Percentiles rank a stretch among this genome's conserved stretches.
These are phyloP conservation scores for Endocalyx cinctus DNA, from an alignment of 2,329 filamentous ascomycete species.

Conservation along the genomic window DNA sequence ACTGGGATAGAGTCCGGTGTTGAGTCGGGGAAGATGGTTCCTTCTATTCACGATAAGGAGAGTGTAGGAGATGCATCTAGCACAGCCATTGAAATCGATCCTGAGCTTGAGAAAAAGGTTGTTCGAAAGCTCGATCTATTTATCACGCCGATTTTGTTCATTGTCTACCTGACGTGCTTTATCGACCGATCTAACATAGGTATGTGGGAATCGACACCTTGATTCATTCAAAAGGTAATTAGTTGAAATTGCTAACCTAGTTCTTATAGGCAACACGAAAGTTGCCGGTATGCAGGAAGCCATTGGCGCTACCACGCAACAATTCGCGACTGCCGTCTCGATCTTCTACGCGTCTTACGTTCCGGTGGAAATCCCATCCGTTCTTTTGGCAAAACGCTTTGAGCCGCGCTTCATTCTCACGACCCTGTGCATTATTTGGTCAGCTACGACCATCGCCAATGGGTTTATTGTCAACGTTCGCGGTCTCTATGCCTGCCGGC, in stretches of 20 bases:
- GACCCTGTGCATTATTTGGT: not conserved
- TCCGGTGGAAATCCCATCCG: not conserved
- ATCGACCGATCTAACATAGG: not conserved
- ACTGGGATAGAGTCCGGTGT: too few relatives aligned
- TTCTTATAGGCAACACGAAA: not conserved
- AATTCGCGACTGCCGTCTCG: not conserved
- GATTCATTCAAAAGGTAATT: not conserved
- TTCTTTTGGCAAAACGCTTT: not conserved
- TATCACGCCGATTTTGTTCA: not conserved
- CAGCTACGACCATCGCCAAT: not conserved
- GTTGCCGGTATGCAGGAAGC: not conserved
- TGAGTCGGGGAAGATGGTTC: too few relatives aligned
- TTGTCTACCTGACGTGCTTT: slow-evolving; percentile 1
- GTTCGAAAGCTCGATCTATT: slow-evolving; percentile 1
- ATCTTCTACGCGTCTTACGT: slow-evolving; percentile 1
- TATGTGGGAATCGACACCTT: not conserved
- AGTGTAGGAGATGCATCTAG: too few relatives aligned
- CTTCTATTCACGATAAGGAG: too few relatives aligned
- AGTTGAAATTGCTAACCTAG: too few relatives aligned
- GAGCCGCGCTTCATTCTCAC: not conserved
- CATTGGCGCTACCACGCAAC: not conserved
- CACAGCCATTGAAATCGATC: too few relatives aligned
- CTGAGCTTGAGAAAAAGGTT: not conserved
- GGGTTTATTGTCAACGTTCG: not conserved
- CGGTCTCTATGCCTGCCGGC: not conserved